phyloP scores from a whole-genome alignment of 31 red algal species.

The Endocladia muricata region DNA sequence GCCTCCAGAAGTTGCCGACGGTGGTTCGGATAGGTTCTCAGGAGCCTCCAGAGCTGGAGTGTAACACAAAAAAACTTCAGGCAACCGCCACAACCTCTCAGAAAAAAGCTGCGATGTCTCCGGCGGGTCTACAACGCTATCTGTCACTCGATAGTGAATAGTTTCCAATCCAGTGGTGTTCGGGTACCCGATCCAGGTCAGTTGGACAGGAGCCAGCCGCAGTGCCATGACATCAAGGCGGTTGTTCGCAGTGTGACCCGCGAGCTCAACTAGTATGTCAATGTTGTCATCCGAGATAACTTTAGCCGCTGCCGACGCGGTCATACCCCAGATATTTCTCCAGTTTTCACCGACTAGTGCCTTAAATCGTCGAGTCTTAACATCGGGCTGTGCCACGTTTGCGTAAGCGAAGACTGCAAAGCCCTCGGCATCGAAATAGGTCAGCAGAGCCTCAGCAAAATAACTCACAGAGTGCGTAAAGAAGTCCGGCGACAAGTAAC shows the following conservation, averaged over 20 bases:
- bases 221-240: conserved; percentile 87
- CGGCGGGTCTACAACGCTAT: conserved; percentile 61
- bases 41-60: conserved; percentile 76
- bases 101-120: conserved; percentile 79
- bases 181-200: conserved; percentile 91
- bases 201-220: conserved; percentile 70
- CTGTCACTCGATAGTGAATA: conserved; percentile 80
- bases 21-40: conserved; percentile 34
- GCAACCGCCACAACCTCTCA: conserved; percentile 77
- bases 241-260: conserved; percentile 83
- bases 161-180: conserved; percentile 77
- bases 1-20: conserved; percentile 39
- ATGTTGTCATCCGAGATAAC: conserved; percentile 72
- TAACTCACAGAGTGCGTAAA: conserved; percentile 91
- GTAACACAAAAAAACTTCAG: conserved; percentile 84
- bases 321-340: conserved; percentile 68
- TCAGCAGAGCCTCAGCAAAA: conserved; percentile 74
- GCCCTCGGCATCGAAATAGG: conserved; percentile 40
- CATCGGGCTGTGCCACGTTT: conserved; percentile 73
- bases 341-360: conserved; percentile 36
- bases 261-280: conserved; percentile 77
- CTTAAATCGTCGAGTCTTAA: conserved; percentile 68
- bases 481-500: conserved; percentile 83
- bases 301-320: conserved; percentile 36
- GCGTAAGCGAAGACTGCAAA: conserved; percentile 79